Base-by-base conservation (phyloP, 306 rosid genomes). In the Mimosa bimucronata region DNA sequence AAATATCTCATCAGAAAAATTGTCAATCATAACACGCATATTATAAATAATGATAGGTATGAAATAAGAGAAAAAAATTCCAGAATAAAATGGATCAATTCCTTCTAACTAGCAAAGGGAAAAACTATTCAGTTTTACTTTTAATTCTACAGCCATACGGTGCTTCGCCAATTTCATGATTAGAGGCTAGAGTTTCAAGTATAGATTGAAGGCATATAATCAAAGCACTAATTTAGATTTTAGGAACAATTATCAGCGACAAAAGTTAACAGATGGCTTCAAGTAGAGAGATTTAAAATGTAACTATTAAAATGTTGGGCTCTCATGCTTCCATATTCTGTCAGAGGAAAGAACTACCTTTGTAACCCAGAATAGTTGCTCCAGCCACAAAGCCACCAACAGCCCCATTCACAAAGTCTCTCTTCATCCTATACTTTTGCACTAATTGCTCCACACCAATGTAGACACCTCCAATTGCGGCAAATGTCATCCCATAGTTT, bases 321-420 rank as follows among this genome's bases (percentile, higher is more conserved):
- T 75, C 45, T 23, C 25, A 4, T 34, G 40, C 26, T 53, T 13
- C 73, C 74, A 19, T 18, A 45, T 11, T 62, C 46, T 57, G 77
- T 71, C 48, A 65, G 77, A 79, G 66, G 41, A 82, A 79, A 66
- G 31, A 55, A 65, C 58, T 79, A 91, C 99, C 97, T 95, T 67
- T 93, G 84, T 87, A 95, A 80, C 99, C 99, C 1, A 95, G 88
- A 83, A 95, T 74, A 66, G 98, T 80, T 44, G 98, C 88, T 53
- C 99, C 99, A 66, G 98, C 97, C 87, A 86, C 97, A 78, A 95
- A 92, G 46, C 94, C 98, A 76, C 98, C 98, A 53, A 95, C 89
- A 81, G 98, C 98, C 37, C 98, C 98, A 81, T 92, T 95, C 42
- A 92, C 57, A 74, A 95, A 90, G 84, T 95, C 98, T 85, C 98